Base-by-base conservation (phyloP, 495 filamentous ascomycete genomes). In the Neurospora cerealis region DNA sequence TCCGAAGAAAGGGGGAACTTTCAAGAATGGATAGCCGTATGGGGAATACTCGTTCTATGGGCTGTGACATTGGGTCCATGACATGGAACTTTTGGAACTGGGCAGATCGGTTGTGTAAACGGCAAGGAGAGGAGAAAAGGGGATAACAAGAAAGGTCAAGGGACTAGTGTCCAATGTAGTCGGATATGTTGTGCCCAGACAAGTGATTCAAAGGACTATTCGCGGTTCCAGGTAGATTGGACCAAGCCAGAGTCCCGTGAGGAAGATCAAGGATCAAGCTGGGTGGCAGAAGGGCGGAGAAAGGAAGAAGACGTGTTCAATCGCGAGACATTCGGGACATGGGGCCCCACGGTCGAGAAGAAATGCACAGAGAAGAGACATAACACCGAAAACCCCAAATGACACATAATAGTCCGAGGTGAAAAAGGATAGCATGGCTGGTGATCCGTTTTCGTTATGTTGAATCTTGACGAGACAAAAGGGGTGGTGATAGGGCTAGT, bases 1-100 rank as follows among this genome's bases (percentile, higher is more conserved):
- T 72, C 13, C n/a, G 72, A 6, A 77, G 38, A 39, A 75, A 78
- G 4, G 75, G 77, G 37, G 77, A 78, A 48, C 70, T 77, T 38
- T 77, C 75, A 37, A 78, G 73, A 34, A 78, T 77, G 7, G 77
- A 78, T 8, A 78, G 72, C 11, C 77, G 77, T 54, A 78, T 78
- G 69, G 77, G 77, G 41, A 77, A 78, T 1, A 78, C 77, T 46
- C 77, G 72, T 54, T 78, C 77, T 37, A 75, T 48, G 15, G 39
- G 66, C 9, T 75, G 69, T 54, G 74, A 48, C 69, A 62, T 62
- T 62, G 54, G 54, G 54, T 62, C 13, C 13, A 73, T 19, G 73
- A 73, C 75, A 75, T 75, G 54, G 10, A 6, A 62, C 11, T 32
- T 24, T 24, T 62, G 54, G 21, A 17, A 17, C 54, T 62, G 13